These are phyloP conservation scores for Gossypium stocksii DNA, from an alignment of 345 rosid genomes.

Conservation along the genomic window DNA sequence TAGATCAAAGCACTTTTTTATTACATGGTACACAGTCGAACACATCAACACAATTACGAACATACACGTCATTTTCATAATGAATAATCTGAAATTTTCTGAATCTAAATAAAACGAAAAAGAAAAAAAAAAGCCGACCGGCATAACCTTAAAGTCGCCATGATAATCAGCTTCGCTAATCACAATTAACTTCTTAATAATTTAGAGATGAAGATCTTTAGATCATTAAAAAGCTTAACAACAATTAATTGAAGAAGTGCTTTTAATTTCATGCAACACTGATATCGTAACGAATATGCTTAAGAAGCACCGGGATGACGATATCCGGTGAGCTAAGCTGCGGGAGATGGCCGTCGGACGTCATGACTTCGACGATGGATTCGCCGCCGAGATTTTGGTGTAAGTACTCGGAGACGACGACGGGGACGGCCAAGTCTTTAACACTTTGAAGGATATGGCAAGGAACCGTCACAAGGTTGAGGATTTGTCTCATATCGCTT, in stretches of 20 bases:
- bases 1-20: neutral
- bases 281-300: slow-evolving; percentile 67
- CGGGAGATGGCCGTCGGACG: slow-evolving; percentile 87
- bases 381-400: slow-evolving; percentile 58
- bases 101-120: neutral
- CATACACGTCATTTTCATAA: neutral
- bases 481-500: slow-evolving; percentile 65
- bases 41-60: neutral
- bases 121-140: neutral
- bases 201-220: neutral
- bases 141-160: neutral
- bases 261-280: slow-evolving; percentile 19
- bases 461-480: slow-evolving; percentile 57
- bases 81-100: neutral
- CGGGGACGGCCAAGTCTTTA: slow-evolving; percentile 89
- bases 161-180: slow-evolving; percentile 1
- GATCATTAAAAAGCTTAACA: neutral
- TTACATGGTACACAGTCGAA: neutral
- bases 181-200: neutral
- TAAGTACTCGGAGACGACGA: slow-evolving; percentile 67
- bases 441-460: slow-evolving; percentile 82
- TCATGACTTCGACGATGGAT: slow-evolving; percentile 75
- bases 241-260: neutral
- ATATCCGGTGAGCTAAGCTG: slow-evolving; percentile 89
- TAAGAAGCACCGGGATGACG: slow-evolving; percentile 68